These are phyloP conservation scores for Laburnicola sp. DNA, from an alignment of 2,329 filamentous ascomycete genomes.

Conservation along the genomic window DNA sequence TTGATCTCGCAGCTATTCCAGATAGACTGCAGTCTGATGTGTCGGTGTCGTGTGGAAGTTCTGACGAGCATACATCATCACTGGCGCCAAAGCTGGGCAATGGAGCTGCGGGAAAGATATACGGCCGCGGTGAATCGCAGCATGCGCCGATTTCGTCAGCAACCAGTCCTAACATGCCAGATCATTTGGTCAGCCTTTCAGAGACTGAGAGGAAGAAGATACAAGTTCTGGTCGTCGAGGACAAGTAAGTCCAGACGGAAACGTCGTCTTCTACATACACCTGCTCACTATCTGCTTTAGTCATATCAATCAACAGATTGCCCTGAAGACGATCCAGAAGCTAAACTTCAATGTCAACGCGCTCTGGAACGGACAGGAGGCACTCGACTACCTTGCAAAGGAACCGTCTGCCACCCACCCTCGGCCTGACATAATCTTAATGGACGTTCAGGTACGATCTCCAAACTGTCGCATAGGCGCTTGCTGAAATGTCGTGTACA, in stretches of 20 bases:
- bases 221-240: conserved; percentile 77
- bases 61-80: conserved; percentile 60
- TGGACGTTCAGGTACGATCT: conserved; percentile 54
- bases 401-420: conserved; percentile 55
- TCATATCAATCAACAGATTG: conserved; percentile 73
- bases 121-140: conserved; percentile 11
- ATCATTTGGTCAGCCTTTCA: conserved; percentile 52
- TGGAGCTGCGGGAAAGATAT: conserved; percentile 15
- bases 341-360: conserved; percentile 72
- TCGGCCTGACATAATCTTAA: conserved; percentile 74
- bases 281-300: conserved; percentile 20
- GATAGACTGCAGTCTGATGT: conserved; percentile 64
- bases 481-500: conserved; percentile 35
- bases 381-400: conserved; percentile 68
- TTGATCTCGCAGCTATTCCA: conserved; percentile 66
- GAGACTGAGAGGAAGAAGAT: conserved; percentile 63
- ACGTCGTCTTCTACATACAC: not conserved
- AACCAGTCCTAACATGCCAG: conserved; percentile 29
- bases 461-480: conserved; percentile 10
- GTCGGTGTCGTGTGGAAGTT: conserved; percentile 67
- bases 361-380: conserved; percentile 78
- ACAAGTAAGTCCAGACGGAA: conserved; percentile 62
- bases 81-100: conserved; percentile 34
- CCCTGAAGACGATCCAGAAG: conserved; percentile 72
- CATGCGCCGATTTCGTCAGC: conserved; percentile 28